Base-by-base conservation (phyloP, 1,284 basidiomycete genomes). In the Golubevia sp. region DNA sequence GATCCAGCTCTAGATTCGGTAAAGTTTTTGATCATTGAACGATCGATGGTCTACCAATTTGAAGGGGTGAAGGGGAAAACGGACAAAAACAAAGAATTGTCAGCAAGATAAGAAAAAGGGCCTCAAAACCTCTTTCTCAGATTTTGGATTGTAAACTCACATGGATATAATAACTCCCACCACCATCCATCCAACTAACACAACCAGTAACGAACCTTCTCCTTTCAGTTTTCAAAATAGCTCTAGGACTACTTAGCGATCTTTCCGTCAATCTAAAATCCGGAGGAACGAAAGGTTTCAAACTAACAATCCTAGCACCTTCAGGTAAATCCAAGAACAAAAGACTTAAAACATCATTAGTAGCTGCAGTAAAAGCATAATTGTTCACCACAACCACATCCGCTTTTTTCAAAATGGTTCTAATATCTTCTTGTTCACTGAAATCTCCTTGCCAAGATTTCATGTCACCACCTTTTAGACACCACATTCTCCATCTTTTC, bases 301-400 rank as follows among this genome's bases (percentile, higher is more conserved):
- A 76, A 20, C 85, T 86, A 61, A 88, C 85, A 49, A 88, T 85
- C 56, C 81, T 83, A 0, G 86, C 85, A 7, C 86, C 85, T 26
- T 87, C 86, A 67, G 86, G 86, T 34, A 88, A 77, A 56, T 88
- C 88, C 26, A 88, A 82, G 75, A 88, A 88, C 52, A 87, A 79
- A 27, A 87, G 77, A 2, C 86, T 86, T 15, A 88, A 83, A 24
- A 85, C 84, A 34, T 86, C 85, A 74, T 88, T 88, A 11, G 88
- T 85, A 2, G 79, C 69, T 0, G 87, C 85, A 1, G 86, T 85
- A 77, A 87, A 87, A 11, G 30, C 30, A 34, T 34, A 34, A 34
- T 34, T 52, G 50, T 52, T 52, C 6, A 6, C 5, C 6, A 52
- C 21, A 18, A 88, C 85, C 0, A 88, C 85, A 73, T 88, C 87